phyloP scores from a whole-genome alignment of 228 moss, liverwort and hornwort genomes.

The Sphagnum magellanicum region DNA sequence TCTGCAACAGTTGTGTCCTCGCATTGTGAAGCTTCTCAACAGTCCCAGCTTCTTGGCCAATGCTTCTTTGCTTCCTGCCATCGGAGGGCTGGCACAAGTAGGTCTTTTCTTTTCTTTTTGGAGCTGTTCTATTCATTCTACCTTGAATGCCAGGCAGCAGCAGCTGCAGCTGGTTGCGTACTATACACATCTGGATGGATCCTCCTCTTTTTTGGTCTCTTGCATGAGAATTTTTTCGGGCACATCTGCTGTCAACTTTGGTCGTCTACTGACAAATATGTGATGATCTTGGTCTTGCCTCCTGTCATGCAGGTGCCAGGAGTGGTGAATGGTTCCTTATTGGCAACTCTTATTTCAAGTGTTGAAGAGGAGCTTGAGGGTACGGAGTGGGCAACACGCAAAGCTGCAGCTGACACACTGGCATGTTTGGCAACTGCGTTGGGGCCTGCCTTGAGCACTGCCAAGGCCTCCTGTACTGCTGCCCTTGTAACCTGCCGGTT shows the following conservation, averaged over 20 bases:
- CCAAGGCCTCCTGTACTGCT: slow-evolving; percentile 23
- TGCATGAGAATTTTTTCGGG: no score
- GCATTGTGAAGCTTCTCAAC: slow-evolving; percentile 62
- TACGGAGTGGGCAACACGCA: slow-evolving; percentile 66
- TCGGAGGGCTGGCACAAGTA: slow-evolving; percentile 68
- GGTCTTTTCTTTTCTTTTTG: neutral
- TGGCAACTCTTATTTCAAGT: slow-evolving; percentile 38
- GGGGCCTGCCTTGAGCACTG: slow-evolving; percentile 40
- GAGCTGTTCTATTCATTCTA: neutral
- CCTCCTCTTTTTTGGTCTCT: no score
- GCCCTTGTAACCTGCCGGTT: slow-evolving; percentile 70
- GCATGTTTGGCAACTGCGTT: slow-evolving; percentile 53
- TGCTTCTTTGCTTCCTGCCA: slow-evolving; percentile 44
- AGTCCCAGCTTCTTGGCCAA: slow-evolving; percentile 81
- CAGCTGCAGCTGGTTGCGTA: no score
- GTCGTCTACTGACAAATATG: no score
- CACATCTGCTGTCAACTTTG: no score
- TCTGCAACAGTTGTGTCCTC: slow-evolving; percentile 57
- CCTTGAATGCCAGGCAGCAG: no score
- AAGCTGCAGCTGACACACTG: slow-evolving; percentile 64
- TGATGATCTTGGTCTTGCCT: no score
- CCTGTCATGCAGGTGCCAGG: slow-evolving; percentile 49
- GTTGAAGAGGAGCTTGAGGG: slow-evolving; percentile 61
- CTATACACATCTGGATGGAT: no score
- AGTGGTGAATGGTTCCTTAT: slow-evolving; percentile 37